Percentiles rank a stretch among this genome's conserved stretches.
These are phyloP conservation scores for Hypomontagnella submonticulosa DNA, from an alignment of 495 filamentous ascomycete species.

Conservation along the genomic window DNA sequence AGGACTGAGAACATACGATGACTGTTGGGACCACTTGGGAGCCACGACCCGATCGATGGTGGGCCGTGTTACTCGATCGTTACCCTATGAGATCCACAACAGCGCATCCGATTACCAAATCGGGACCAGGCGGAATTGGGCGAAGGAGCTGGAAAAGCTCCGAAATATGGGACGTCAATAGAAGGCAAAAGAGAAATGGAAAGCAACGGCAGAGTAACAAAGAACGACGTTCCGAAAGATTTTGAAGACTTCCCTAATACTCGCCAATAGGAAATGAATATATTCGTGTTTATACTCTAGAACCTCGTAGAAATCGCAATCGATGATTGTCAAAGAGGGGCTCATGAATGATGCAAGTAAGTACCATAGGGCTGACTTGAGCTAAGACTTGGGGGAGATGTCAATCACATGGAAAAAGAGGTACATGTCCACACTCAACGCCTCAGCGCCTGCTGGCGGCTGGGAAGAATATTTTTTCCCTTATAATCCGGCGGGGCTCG, in stretches of 20 bases:
- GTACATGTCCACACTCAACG: background rate
- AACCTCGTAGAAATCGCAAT: conserved; percentile 11
- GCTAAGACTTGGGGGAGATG: conserved; percentile 1
- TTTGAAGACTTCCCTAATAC: too few relatives aligned
- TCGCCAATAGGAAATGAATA: background rate
- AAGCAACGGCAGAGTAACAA: conserved; percentile 16
- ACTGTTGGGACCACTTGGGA: conserved; percentile 26
- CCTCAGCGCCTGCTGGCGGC: background rate
- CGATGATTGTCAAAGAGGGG: background rate
- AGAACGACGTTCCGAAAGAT: conserved; percentile 1
- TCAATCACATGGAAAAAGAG: background rate
- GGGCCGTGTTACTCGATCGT: conserved; percentile 46
- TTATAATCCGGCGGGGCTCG: conserved; percentile 27
- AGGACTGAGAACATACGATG: conserved; percentile 38
- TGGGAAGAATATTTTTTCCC: conserved; percentile 30
- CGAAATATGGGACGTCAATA: conserved; percentile 22
- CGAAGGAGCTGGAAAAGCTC: conserved; percentile 28
- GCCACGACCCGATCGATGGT: conserved; percentile 34
- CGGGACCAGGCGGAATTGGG: conserved; percentile 16
- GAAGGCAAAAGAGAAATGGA: conserved; percentile 18
- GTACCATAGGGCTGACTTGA: conserved; percentile 17
- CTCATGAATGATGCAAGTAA: background rate
- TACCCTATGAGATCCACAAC: conserved; percentile 49
- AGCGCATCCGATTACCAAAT: conserved; percentile 33
- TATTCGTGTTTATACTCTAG: background rate